These are phyloP conservation scores for Cryptomeria japonica DNA, from an alignment of 75 land plant species.

Conservation along the genomic window DNA sequence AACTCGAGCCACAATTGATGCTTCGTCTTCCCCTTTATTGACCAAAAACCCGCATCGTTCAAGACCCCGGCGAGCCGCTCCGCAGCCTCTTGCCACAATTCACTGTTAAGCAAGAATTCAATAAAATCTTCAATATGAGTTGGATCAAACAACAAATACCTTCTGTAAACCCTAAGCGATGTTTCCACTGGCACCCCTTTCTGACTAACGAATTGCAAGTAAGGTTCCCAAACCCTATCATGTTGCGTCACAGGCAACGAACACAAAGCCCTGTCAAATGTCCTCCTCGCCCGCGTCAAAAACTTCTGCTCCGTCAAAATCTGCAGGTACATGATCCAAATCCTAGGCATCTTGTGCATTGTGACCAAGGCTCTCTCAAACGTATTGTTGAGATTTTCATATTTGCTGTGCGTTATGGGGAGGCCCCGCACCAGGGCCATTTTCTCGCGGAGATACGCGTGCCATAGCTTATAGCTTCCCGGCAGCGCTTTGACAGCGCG, in stretches of 20 bases:
- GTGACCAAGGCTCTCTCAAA: constrained; percentile 93
- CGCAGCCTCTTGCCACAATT: constrained; percentile 89
- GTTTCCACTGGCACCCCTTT: constrained; percentile 90
- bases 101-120: constrained; percentile 66
- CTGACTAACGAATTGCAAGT: constrained; percentile 71
- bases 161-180: constrained; percentile 79
- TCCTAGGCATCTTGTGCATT: constrained; percentile 96
- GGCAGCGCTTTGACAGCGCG: constrained; percentile 85
- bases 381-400: constrained; percentile 80
- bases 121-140: constrained; percentile 92
- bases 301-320: constrained; percentile 65
- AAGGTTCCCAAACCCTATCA: constrained; percentile 82
- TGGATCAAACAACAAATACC: constrained; percentile 90
- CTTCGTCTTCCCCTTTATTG: constrained; percentile 82
- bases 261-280: constrained; percentile 86
- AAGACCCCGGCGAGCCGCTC: constrained; percentile 87
- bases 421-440: constrained; percentile 50
- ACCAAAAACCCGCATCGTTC: constrained; percentile 77
- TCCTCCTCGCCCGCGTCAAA: constrained; percentile 64
- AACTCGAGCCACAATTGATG: constrained; percentile 95
- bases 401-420: constrained; percentile 54
- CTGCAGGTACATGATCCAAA: constrained; percentile 84
- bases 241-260: constrained; percentile 96
- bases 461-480: constrained; percentile 92
- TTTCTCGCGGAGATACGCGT: constrained; percentile 84